Evolutionary conservation across 306 rosid genomes (phyloP), one percentile per base, ranked within the genome.

Genomic region (Rosa chinensis): DNA sequence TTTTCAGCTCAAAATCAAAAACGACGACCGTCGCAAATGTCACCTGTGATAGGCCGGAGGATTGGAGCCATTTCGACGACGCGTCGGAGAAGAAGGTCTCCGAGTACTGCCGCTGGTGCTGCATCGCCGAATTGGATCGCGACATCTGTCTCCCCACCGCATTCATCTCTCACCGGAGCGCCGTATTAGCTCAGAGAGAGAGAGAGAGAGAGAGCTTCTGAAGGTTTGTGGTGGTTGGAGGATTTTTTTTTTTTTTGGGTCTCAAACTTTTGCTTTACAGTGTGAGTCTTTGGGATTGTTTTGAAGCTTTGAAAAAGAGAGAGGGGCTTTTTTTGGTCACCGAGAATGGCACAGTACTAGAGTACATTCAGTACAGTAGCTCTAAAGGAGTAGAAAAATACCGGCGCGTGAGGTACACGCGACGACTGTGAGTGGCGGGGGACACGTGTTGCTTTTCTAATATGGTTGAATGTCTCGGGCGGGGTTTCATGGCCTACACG

Each of bases 21-120:
- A 13, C 20, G 69, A 16, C 56, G n/a, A 63, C 40, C 14, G 18
- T 32, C 42, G 40, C 20, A 32, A 62, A 37, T n/a, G 14, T 66
- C 45, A 92, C 96, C 89, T 90, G 95, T 1, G 92, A 86, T 11
- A 83, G 85, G 68, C 53, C n/a, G 20, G 93, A 72, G 37, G 94
- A 86, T 0, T 88, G 92, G 52, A 84, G 82, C 92, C 90, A 90
- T 66, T 87, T 84, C 25, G 94, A 86, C 21, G 86, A 68, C 4
- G 89, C 71, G 61, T 87, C 70, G 50, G 88, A 91, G 56, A 85
- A 77, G 77, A 86, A 85, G 88, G 84, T 85, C 70, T 89, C 94
- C 23, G 93, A 90, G 77, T 78, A 84, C 86, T 90, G 96, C 53
- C 93, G 93, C 73, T 90, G 89, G 75, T 90, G 93, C 76, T 81